Evolutionary conservation across 176 grass and related monocot species (phyloP).

Genomic region (Avena eriantha): DNA sequence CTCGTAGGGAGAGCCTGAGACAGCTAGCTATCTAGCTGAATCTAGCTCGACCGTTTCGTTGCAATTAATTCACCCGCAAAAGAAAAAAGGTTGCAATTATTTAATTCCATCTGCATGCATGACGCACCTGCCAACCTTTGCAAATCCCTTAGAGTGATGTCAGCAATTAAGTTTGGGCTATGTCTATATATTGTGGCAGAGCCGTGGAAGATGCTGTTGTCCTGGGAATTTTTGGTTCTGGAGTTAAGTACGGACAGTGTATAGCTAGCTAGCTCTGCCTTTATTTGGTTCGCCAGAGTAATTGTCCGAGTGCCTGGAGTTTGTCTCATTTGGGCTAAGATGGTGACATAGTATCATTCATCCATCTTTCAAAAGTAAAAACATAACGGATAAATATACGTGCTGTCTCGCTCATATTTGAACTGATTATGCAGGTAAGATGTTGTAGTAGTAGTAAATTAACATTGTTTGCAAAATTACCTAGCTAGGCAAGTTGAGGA

Average conservation of each 20-base stretch:
- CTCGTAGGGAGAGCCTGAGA: not conserved
- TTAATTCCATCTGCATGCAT: conserved; percentile 13
- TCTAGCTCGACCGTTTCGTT: not conserved
- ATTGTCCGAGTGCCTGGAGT: not conserved
- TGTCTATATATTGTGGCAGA: not conserved
- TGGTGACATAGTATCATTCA: not conserved
- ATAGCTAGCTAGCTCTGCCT: not conserved
- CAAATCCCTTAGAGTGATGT: not conserved
- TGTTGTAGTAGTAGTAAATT: not conserved
- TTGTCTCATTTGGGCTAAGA: conserved; percentile 21
- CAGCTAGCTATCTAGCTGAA: not conserved
- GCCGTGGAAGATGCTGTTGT: not conserved
- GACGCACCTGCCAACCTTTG: not conserved
- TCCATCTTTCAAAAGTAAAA: not conserved
- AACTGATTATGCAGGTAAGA: not conserved
- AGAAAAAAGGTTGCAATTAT: not conserved
- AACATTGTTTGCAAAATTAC: not conserved
- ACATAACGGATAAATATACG: not conserved
- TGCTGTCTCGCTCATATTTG: not conserved
- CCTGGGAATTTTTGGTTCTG: not conserved
- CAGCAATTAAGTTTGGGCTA: not conserved
- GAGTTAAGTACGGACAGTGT: conserved; percentile 19
- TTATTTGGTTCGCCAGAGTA: conserved; percentile 8
- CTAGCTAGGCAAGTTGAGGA: not conserved
- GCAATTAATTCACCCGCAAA: too few species aligned